Percentiles rank a stretch among this genome's conserved stretches.
These are phyloP conservation scores for Rhynchosporium graminicola DNA, from an alignment of 2,329 filamentous ascomycete genomes.

Conservation along the genomic window DNA sequence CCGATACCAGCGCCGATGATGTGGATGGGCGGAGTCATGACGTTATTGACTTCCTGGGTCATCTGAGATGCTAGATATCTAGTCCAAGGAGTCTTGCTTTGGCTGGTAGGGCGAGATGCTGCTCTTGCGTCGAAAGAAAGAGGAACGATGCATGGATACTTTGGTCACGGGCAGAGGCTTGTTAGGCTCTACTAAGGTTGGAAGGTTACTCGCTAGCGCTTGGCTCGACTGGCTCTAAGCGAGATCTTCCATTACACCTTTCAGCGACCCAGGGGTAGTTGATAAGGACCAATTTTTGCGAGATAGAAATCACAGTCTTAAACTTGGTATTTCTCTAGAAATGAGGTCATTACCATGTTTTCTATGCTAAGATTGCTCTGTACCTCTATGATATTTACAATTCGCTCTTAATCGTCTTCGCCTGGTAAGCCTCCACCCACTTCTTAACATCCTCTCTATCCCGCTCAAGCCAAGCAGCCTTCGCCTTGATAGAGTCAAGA, in stretches of 20 bases:
- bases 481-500: conserved; percentile 79
- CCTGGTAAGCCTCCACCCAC: conserved; percentile 65
- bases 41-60: conserved; percentile 15
- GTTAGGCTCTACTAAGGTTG: neutral
- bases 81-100: neutral
- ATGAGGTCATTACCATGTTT: neutral
- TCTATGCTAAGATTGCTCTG: neutral
- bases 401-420: conserved; percentile 37
- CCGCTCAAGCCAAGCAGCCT: conserved; percentile 77
- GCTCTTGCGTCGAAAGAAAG: neutral
- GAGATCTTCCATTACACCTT: too few species aligned
- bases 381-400: conserved; percentile 28
- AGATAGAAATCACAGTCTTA: neutral
- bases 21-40: conserved; percentile 24
- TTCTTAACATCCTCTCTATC: conserved; percentile 74
- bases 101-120: neutral
- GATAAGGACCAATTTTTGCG: too few species aligned
- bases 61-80: neutral
- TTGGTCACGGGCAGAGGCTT: too few species aligned
- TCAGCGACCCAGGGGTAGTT: too few species aligned
- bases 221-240: too few species aligned
- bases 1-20: conserved; percentile 24
- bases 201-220: neutral
- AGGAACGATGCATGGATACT: neutral
- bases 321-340: neutral